Base-by-base conservation (phyloP, 129 eudicot species). In the Chrysanthemum makinoi region DNA sequence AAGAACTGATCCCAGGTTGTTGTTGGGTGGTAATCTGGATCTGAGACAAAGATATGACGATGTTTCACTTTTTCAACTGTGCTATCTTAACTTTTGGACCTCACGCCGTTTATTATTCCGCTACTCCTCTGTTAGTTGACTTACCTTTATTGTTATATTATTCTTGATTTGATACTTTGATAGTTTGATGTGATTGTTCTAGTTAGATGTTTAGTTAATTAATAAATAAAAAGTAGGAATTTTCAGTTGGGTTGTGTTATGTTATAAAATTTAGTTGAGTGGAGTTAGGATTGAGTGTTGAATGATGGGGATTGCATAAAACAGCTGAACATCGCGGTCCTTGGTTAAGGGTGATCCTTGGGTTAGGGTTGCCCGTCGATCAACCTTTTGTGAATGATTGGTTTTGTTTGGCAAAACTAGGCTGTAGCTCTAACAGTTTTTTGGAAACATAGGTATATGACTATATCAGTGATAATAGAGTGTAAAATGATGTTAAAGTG, bases 41-140 rank as follows among this genome's bases (percentile, higher is more conserved):
- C 72, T 65, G 55, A 61, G 63, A 24, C 14, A 60, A 84, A 35
- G 20, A 94, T 39, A 39, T 94, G 98, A 94, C 98, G 88, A 79
- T 94, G 79, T 94, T 94, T 70, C 98, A 94, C 83, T 94, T 94
- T 90, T 81, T 94, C 83, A 94, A 94, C 77, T 94, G 98, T 76
- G 98, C 98, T 16, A 94, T 94, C 65, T 75, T 94, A 51, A 94
- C 98, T 5, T 94, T 94, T 53, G 98, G 98, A 39, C 98, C 98
- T 78, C 98, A 94, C 86, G 96, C 96, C 76, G 96, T 94, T 66
- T 94, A 94, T 78, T 94, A 94, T 80, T 87, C 98, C 73, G 98
- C 98, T 66, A 94, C 98, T 62, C 98, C 98, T 50, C 72, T 94
- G 98, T 94, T 48, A 80, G 92, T 28, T 50, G 14, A 62, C 78